Percentiles rank a stretch among this genome's conserved stretches.
Evolutionary conservation across 106 monocot species (phyloP).

Genomic region (Cymbidium sinense): DNA sequence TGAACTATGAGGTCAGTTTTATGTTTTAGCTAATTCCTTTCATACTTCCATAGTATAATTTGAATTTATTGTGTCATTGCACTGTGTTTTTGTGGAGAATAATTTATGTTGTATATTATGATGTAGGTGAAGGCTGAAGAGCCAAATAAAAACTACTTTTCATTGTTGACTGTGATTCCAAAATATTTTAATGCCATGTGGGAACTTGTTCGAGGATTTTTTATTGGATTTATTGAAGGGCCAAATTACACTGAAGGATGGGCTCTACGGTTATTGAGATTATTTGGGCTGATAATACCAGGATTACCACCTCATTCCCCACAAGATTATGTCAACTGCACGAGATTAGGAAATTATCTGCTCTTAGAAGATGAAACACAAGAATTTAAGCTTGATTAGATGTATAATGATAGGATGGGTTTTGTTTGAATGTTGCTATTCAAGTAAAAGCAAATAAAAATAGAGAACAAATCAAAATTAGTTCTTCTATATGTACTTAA

Average conservation of each 20-base stretch:
- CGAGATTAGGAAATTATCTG: conserved; percentile 43
- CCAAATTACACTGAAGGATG: conserved; percentile 60
- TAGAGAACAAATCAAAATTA: too few species aligned
- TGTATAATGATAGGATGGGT: too few species aligned
- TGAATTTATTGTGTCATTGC: too few species aligned
- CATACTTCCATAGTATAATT: too few species aligned
- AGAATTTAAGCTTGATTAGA: too few species aligned
- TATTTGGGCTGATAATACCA: conserved; percentile 50
- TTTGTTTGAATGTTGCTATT: too few species aligned
- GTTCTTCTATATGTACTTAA: too few species aligned
- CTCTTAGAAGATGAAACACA: too few species aligned
- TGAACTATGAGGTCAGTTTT: too few species aligned
- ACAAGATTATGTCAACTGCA: conserved; percentile 78
- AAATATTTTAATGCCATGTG: conserved; percentile 43
- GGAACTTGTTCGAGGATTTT: conserved; percentile 57
- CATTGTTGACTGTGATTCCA: conserved; percentile 24
- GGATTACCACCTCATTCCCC: conserved; percentile 70
- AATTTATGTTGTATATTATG: not conserved
- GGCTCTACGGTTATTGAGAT: conserved; percentile 31
- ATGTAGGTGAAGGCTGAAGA: conserved; percentile 44
- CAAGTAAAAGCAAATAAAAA: too few species aligned
- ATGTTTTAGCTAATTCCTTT: too few species aligned
- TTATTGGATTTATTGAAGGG: conserved; percentile 46
- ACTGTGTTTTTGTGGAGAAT: too few species aligned
- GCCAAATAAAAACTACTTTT: conserved; percentile 87